Percentiles rank a stretch among this genome's conserved stretches.
Conservation (phyloP, 768 basidiomycete species). For the Auriscalpium orientale region DNA sequence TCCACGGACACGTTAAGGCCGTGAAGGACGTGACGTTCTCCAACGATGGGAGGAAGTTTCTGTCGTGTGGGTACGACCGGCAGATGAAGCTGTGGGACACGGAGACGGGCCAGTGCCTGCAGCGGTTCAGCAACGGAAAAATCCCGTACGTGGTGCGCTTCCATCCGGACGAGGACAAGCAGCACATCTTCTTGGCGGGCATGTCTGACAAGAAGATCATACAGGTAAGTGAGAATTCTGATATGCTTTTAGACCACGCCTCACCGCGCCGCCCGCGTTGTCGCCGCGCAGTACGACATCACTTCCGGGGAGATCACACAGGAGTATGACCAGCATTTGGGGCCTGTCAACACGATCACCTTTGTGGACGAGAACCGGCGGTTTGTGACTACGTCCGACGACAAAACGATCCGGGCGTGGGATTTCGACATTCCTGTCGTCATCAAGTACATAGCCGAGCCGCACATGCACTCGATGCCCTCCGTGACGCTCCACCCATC, state of each 20-base stretch:
- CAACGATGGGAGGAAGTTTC: slow-evolving; percentile 82
- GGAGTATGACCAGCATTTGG: slow-evolving; percentile 97
- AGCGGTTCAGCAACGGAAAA: slow-evolving; percentile 96
- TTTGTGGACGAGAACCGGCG: slow-evolving; percentile 97
- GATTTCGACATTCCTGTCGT: slow-evolving; percentile 99
- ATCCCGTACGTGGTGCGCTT: slow-evolving; percentile 93
- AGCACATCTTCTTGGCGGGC: slow-evolving; percentile 92
- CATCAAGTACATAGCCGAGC: slow-evolving; percentile 99
- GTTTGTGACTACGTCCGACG: slow-evolving; percentile 97
- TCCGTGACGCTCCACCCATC: slow-evolving; percentile 94
- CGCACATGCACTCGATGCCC: slow-evolving; percentile 99
- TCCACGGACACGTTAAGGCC: slow-evolving; percentile 93
- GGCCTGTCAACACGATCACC: slow-evolving; percentile 97
- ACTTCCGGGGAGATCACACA: slow-evolving; percentile 92
- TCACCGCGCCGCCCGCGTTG: background rate
- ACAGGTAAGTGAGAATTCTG: slow-evolving; percentile 48
- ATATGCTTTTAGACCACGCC: slow-evolving; percentile 3
- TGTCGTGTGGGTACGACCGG: slow-evolving; percentile 92
- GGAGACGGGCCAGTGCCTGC: slow-evolving; percentile 94
- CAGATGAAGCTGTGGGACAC: slow-evolving; percentile 99
- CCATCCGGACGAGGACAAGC: slow-evolving; percentile 94
- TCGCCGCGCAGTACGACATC: slow-evolving; percentile 73
- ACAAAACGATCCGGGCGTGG: slow-evolving; percentile 99
- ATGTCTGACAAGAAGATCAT: slow-evolving; percentile 99
- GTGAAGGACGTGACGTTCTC: slow-evolving; percentile 96